These are phyloP conservation scores for Colletotrichum sp. DNA, from an alignment of 2,329 filamentous ascomycete species.

Conservation along the genomic window DNA sequence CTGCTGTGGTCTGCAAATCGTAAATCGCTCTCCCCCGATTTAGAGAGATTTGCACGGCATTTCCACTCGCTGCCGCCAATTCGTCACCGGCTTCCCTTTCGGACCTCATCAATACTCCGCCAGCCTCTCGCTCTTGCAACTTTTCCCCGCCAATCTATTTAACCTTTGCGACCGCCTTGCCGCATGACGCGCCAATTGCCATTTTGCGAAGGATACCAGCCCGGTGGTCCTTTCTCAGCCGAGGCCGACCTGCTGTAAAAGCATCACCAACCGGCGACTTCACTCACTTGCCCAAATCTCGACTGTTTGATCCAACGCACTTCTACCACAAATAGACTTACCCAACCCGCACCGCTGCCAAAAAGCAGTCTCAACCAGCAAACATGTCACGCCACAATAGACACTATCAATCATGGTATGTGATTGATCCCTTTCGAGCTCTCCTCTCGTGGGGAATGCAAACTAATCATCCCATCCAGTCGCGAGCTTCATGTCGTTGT, in stretches of 20 bases:
- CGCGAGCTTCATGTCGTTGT: conserved; percentile 86
- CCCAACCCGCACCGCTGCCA: not conserved
- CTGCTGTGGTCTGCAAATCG: not conserved
- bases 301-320: not conserved
- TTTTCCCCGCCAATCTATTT: not conserved
- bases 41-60: conserved; percentile 14
- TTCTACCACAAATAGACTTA: not conserved
- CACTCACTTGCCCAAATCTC: not conserved
- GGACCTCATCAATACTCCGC: not conserved
- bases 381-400: conserved; percentile 22
- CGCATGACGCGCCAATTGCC: conserved; percentile 17
- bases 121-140: not conserved
- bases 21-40: conserved; percentile 4
- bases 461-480: conserved; percentile 42
- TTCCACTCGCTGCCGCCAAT: not conserved
- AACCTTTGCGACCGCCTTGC: conserved; percentile 7
- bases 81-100: not conserved
- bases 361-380: not conserved
- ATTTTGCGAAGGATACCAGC: not conserved
- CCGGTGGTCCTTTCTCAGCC: not conserved
- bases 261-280: not conserved
- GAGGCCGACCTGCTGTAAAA: conserved; percentile 12
- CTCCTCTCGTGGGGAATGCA: not conserved
- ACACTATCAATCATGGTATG: conserved; percentile 23
- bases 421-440: not conserved